A percentile compares a stretch with the other conserved stretches of the same genome.
These are phyloP conservation scores for Melanogaster broomeanus DNA, from an alignment of 768 basidiomycete genomes.

Conservation along the genomic window DNA sequence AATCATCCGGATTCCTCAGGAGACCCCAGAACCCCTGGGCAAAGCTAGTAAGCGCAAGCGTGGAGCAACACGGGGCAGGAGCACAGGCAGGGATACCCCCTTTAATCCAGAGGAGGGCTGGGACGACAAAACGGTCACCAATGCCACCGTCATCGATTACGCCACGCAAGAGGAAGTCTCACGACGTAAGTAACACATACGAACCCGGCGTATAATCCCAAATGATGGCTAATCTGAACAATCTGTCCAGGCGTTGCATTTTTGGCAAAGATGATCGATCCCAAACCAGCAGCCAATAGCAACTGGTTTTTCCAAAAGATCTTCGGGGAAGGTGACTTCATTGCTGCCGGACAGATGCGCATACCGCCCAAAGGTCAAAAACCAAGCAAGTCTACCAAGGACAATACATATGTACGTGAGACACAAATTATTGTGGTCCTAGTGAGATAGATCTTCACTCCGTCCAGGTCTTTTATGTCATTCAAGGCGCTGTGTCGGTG, in stretches of 20 bases:
- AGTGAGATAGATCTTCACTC: background rate
- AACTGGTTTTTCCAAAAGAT: slow-evolving; percentile 89
- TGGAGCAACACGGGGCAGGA: slow-evolving; percentile 36
- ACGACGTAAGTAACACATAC: slow-evolving; percentile 58
- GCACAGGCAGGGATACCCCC: slow-evolving; percentile 30
- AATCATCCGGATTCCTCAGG: slow-evolving; percentile 58
- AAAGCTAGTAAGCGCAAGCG: slow-evolving; percentile 39
- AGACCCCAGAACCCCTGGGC: slow-evolving; percentile 49
- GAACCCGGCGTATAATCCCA: background rate
- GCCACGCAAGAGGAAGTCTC: slow-evolving; percentile 58
- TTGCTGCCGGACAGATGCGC: slow-evolving; percentile 85
- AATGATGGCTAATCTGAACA: slow-evolving; percentile 3
- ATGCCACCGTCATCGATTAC: slow-evolving; percentile 71
- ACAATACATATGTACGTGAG: slow-evolving; percentile 84
- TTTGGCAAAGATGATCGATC: slow-evolving; percentile 67
- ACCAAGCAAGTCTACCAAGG: slow-evolving; percentile 85
- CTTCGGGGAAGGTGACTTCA: slow-evolving; percentile 87
- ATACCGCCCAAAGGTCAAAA: slow-evolving; percentile 83
- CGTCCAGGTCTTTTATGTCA: slow-evolving; percentile 66
- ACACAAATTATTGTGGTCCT: background rate
- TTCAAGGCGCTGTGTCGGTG: slow-evolving; percentile 87
- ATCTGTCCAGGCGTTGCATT: slow-evolving; percentile 69
- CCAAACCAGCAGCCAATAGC: slow-evolving; percentile 57
- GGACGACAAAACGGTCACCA: slow-evolving; percentile 75
- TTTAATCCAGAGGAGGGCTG: slow-evolving; percentile 75